Percentiles rank a stretch among this genome's conserved stretches.
Conservation (phyloP, 176 grass and related monocot species). For the Poa annua region DNA sequence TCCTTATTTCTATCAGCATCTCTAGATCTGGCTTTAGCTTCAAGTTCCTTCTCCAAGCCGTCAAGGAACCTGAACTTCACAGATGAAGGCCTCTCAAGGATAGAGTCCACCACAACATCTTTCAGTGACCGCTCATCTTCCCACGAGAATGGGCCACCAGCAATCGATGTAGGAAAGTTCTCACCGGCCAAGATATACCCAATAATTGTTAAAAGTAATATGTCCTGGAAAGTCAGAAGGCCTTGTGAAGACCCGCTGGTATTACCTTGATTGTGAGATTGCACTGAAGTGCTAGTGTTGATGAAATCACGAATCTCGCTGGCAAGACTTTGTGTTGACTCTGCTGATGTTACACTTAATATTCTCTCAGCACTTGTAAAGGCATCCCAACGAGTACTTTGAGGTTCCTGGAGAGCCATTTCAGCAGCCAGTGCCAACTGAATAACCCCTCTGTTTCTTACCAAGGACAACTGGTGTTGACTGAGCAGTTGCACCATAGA, state of each 20-base stretch:
- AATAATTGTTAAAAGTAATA: constrained; percentile 80
- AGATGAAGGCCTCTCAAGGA: constrained; percentile 75
- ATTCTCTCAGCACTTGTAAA: constrained; percentile 92
- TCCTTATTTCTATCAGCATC: constrained; percentile 48
- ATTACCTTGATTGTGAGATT: constrained; percentile 60
- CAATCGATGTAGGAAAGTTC: constrained; percentile 83
- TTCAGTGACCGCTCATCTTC: constrained; percentile 94
- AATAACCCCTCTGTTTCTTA: constrained; percentile 77
- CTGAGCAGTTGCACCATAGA: constrained; percentile 71
- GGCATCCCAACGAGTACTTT: constrained; percentile 79
- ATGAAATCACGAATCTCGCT: constrained; percentile 98
- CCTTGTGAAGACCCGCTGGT: constrained; percentile 47
- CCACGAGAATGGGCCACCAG: constrained; percentile 91
- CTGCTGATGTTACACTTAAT: constrained; percentile 84
- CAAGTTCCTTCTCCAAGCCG: constrained; percentile 75
- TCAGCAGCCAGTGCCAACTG: constrained; percentile 80
- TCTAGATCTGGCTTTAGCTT: constrained; percentile 64
- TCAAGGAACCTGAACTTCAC: constrained; percentile 75
- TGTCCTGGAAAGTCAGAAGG: constrained; percentile 87
- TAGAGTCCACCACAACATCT: constrained; percentile 89
- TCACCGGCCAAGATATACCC: constrained; percentile 96
- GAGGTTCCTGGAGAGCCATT: constrained; percentile 66
- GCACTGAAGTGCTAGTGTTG: constrained; percentile 76
- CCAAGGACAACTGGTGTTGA: constrained; percentile 65
- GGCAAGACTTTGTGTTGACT: constrained; percentile 86